A percentile compares a stretch with the other conserved stretches of the same genome.
phyloP scores from a whole-genome alignment of 2,329 filamentous ascomycete species.

The Trichoderma aggressivum region DNA sequence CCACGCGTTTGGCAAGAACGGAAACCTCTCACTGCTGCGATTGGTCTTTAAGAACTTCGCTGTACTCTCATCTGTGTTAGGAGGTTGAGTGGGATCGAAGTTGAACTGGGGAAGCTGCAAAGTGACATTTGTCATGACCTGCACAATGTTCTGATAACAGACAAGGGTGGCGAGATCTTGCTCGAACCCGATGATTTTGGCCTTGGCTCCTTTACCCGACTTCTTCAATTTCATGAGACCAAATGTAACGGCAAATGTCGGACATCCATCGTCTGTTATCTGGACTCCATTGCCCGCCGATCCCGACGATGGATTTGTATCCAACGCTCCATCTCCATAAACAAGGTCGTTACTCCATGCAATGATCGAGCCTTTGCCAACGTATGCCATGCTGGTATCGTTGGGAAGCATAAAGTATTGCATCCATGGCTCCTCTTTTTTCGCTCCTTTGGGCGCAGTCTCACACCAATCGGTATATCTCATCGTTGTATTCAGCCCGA shows the following conservation, averaged over 20 bases:
- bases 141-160: constrained; percentile 12
- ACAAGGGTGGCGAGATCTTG: constrained; percentile 8
- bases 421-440: not conserved
- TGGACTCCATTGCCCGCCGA: not conserved
- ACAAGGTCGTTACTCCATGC: not conserved
- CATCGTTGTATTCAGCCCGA: constrained; percentile 1
- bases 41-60: not conserved
- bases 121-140: constrained; percentile 3
- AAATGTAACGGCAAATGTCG: constrained; percentile 1
- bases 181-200: not conserved
- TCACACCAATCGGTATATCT: constrained; percentile 5
- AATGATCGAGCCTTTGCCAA: not conserved
- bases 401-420: constrained; percentile 13
- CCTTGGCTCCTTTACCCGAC: not conserved
- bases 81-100: not conserved
- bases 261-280: not conserved
- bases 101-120: not conserved
- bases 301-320: not conserved
- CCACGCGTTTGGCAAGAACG: not conserved
- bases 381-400: constrained; percentile 9
- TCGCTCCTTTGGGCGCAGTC: not conserved
- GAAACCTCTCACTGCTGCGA: not conserved
- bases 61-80: not conserved
- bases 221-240: not conserved
- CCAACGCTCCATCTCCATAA: not conserved